Percentiles rank a stretch among this genome's conserved stretches.
These are phyloP conservation scores for Sapria himalayana DNA, from an alignment of 345 rosid species.

Conservation along the genomic window DNA sequence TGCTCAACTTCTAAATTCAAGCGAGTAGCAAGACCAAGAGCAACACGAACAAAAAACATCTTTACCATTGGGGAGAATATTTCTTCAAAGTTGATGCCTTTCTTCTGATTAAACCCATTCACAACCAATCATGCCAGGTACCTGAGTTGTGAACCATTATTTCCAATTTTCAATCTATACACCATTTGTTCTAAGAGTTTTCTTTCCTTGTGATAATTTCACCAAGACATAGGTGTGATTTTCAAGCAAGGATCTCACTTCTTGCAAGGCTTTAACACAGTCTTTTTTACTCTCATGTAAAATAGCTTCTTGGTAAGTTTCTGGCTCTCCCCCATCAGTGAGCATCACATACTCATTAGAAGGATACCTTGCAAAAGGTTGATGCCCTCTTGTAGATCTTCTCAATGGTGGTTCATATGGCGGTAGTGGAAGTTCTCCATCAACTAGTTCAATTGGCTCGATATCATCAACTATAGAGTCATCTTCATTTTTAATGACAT, in stretches of 20 bases:
- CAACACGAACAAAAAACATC: too few relatives aligned
- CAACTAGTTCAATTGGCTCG: too few relatives aligned
- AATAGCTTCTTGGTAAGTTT: neutral
- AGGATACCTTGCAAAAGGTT: neutral
- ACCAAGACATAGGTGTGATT: constrained; percentile 7
- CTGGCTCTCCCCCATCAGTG: neutral
- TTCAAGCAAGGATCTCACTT: constrained; percentile 7
- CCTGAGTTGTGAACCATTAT: neutral
- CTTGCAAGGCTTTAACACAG: constrained; percentile 4
- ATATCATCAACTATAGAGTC: neutral
- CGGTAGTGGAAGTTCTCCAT: neutral
- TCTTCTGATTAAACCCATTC: too few relatives aligned
- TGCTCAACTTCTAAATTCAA: too few relatives aligned
- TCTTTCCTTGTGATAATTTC: constrained; percentile 1
- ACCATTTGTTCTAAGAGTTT: constrained; percentile 5
- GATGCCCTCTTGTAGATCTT: neutral
- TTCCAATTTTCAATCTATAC: neutral
- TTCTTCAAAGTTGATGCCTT: too few relatives aligned
- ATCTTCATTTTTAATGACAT: too few relatives aligned
- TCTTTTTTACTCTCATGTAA: constrained; percentile 3
- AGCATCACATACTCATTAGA: neutral
- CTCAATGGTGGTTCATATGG: neutral
- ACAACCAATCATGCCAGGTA: too few relatives aligned
- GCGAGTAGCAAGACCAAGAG: too few relatives aligned
- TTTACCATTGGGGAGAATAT: too few relatives aligned